Conservation (phyloP, 225 moss, liverwort and hornwort genomes). For the Physcomitrellopsis africana region DNA sequence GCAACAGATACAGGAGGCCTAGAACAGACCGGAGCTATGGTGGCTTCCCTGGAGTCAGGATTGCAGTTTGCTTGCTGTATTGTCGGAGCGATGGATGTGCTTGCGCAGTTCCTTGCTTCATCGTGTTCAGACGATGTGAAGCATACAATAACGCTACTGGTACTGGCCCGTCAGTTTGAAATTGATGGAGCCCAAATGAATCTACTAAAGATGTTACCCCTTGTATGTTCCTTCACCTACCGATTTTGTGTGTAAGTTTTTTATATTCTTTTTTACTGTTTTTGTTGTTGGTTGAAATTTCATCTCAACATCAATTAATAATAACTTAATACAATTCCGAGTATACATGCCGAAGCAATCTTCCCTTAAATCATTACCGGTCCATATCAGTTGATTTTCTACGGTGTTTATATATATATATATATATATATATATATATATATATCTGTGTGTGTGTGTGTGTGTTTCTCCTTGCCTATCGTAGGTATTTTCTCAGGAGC, state of each 20-base stretch:
- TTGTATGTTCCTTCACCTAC: constrained; percentile 30
- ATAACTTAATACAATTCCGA: too few species aligned
- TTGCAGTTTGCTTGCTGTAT: constrained; percentile 65
- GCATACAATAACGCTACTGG: constrained; percentile 57
- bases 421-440: too few species aligned
- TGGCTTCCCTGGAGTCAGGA: constrained; percentile 71
- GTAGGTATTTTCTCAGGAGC: constrained; percentile 69
- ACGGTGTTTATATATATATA: neutral
- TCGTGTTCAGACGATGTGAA: constrained; percentile 62
- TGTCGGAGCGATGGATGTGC: constrained; percentile 53
- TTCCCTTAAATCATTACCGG: neutral
- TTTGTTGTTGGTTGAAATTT: too few species aligned
- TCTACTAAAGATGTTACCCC: constrained; percentile 65
- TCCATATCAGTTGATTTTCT: neutral
- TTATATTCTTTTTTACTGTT: neutral
- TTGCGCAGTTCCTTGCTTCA: constrained; percentile 61
- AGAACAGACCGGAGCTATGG: constrained; percentile 67
- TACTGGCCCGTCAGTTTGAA: constrained; percentile 62
- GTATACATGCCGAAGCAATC: neutral
- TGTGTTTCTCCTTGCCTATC: neutral
- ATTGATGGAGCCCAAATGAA: constrained; percentile 59
- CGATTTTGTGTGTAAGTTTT: neutral
- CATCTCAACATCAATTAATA: too few species aligned
- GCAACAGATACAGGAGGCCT: constrained; percentile 54
- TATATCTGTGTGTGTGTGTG: too few species aligned